Evolutionary conservation across 2,329 filamentous ascomycete genomes (phyloP).

Genomic region (Trichoderma brevicompactum): DNA sequence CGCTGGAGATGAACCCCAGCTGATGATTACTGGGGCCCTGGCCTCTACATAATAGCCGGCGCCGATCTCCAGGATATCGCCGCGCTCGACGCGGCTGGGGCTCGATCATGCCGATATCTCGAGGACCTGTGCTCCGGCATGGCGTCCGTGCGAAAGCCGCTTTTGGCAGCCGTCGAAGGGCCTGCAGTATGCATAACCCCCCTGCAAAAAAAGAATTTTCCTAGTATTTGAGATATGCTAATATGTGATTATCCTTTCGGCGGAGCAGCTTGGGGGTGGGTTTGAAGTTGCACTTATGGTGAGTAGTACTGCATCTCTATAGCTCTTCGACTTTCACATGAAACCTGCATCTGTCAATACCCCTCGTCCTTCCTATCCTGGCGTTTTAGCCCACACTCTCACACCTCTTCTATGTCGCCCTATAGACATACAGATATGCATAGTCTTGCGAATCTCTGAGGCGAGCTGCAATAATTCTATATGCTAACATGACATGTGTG

Average conservation of each 20-base stretch:
- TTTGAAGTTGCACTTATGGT: constrained; percentile 56
- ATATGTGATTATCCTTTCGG: constrained; percentile 20
- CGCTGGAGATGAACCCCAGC: constrained; percentile 19
- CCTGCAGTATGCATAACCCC: constrained; percentile 49
- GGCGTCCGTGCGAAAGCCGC: constrained; percentile 47
- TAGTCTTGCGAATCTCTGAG: background rate
- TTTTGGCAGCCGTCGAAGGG: constrained; percentile 55
- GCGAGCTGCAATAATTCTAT: background rate
- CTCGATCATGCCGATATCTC: constrained; percentile 43
- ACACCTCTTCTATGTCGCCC: background rate
- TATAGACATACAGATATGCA: constrained; percentile 26
- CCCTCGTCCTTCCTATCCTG: constrained; percentile 15
- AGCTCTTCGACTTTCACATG: background rate
- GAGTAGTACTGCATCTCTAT: constrained; percentile 31
- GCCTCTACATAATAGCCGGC: constrained; percentile 37
- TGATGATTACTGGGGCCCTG: constrained; percentile 20
- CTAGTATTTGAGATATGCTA: constrained; percentile 25
- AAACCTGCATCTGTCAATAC: constrained; percentile 5
- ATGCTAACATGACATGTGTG: background rate
- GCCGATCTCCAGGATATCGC: constrained; percentile 46
- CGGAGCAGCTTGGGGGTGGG: constrained; percentile 52
- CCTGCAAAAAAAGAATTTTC: background rate
- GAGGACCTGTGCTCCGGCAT: constrained; percentile 48
- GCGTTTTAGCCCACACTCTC: background rate
- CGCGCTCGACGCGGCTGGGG: constrained; percentile 40